These are phyloP conservation scores for Primulina huaijiensis DNA, from an alignment of 257 asterid species.

Conservation along the genomic window DNA sequence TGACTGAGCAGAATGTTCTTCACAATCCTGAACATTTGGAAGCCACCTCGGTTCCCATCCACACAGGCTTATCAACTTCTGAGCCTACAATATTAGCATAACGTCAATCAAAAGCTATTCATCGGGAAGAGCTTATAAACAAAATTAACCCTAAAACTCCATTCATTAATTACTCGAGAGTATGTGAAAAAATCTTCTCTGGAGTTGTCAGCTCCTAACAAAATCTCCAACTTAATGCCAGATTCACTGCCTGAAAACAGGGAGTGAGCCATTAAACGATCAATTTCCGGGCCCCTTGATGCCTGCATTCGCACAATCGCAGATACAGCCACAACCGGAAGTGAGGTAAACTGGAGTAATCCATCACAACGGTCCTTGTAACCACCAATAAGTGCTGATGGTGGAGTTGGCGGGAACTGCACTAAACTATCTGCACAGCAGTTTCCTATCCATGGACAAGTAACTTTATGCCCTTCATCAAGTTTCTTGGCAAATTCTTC, in stretches of 20 bases:
- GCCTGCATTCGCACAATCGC: conserved; percentile 74
- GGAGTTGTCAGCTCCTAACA: conserved; percentile 55
- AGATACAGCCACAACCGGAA: conserved; percentile 76
- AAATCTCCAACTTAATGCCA: conserved; percentile 59
- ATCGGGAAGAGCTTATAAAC: conserved; percentile 6
- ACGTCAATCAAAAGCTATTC: conserved; percentile 13
- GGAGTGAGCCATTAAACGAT: conserved; percentile 75
- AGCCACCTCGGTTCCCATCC: conserved; percentile 99
- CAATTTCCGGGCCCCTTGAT: conserved; percentile 79
- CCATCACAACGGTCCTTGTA: conserved; percentile 98
- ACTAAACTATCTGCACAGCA: conserved; percentile 94
- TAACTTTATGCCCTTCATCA: conserved; percentile 72
- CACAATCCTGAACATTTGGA: conserved; percentile 96
- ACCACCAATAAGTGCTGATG: conserved; percentile 96
- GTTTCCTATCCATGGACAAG: conserved; percentile 94
- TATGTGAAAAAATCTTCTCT: conserved; percentile 69
- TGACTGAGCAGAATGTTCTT: conserved; percentile 97
- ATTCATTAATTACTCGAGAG: conserved; percentile 61
- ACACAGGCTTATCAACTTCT: conserved; percentile 90
- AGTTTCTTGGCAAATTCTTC: conserved; percentile 74
- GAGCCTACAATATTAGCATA: conserved; percentile 57
- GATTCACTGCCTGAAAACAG: conserved; percentile 69
- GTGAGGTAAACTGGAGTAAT: conserved; percentile 88
- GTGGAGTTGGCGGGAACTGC: conserved; percentile 99
- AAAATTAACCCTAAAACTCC: conserved; percentile 19